Percentiles rank a stretch among this genome's conserved stretches.
phyloP scores from a whole-genome alignment of 148 eudicot genomes.

The Dianthus caryophyllus region DNA sequence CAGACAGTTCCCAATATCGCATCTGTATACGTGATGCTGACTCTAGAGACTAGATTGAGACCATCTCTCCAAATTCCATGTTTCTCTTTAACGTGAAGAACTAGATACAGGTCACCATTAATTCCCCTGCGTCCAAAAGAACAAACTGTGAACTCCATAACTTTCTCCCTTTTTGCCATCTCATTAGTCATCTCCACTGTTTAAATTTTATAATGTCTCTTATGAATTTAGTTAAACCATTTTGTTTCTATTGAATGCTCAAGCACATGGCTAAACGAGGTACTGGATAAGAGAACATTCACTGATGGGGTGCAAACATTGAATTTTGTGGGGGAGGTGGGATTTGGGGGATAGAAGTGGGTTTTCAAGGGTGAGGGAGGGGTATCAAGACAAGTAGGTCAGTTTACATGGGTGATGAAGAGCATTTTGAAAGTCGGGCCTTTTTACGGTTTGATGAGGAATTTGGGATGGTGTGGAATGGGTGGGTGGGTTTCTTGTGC shows the following conservation, averaged over 20 bases:
- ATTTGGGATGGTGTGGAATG: too few species aligned
- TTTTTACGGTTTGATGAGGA: too few species aligned
- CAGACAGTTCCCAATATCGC: constrained; percentile 72
- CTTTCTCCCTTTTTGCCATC: background rate
- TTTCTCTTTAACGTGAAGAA: constrained; percentile 57
- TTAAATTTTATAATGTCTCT: background rate
- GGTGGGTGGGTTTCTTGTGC: too few species aligned
- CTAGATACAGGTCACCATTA: constrained; percentile 67
- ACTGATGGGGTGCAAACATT: too few species aligned
- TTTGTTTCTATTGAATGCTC: background rate
- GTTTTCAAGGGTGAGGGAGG: too few species aligned
- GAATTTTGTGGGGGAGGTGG: too few species aligned
- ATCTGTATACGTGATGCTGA: constrained; percentile 61
- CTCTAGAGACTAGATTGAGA: constrained; percentile 64
- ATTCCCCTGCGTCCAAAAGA: constrained; percentile 47
- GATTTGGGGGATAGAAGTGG: too few species aligned
- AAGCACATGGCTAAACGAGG: too few species aligned
- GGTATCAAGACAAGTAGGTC: too few species aligned
- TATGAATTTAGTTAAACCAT: background rate
- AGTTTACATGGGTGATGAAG: too few species aligned
- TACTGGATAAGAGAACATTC: too few species aligned
- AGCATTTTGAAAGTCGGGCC: too few species aligned
- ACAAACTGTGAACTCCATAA: background rate
- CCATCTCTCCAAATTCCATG: constrained; percentile 76
- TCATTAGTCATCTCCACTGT: background rate